Conservation (phyloP, 2,329 filamentous ascomycete genomes). For the Fusarium duplospermum region DNA sequence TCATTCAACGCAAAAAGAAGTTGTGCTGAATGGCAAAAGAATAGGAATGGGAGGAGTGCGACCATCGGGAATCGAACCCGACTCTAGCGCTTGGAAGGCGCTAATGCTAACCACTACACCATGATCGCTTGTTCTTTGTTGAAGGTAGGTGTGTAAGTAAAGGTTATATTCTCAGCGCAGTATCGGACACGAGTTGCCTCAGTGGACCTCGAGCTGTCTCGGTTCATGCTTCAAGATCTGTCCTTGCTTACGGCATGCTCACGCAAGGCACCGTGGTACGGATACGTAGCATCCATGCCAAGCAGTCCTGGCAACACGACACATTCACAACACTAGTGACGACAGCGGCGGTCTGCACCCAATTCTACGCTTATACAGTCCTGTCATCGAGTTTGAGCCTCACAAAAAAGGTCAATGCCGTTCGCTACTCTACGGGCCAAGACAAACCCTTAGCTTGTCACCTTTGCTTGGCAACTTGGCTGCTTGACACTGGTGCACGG, state of each 20-base stretch:
- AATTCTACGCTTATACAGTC: not conserved
- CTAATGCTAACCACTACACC: constrained; percentile 14
- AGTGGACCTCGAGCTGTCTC: not conserved
- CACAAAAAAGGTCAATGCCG: not conserved
- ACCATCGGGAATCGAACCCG: constrained; percentile 11
- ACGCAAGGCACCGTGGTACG: not conserved
- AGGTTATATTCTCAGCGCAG: not conserved
- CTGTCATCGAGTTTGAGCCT: not conserved
- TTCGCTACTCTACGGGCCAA: not conserved
- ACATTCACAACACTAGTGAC: not conserved
- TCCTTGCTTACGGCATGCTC: not conserved
- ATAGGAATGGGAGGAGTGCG: not conserved
- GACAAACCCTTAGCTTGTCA: constrained; percentile 1
- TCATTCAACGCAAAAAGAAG: not conserved
- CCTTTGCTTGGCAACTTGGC: constrained; percentile 1
- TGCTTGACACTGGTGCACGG: not conserved
- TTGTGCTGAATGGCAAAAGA: not conserved
- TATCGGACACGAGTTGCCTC: not conserved
- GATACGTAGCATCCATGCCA: not conserved
- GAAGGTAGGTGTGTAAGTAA: not conserved
- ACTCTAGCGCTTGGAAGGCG: constrained; percentile 13
- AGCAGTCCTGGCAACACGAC: not conserved
- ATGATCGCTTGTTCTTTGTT: not conserved
- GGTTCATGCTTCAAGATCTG: not conserved
- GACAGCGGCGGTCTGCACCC: not conserved